These are phyloP conservation scores for Cicer chorassanicum DNA, from an alignment of 306 rosid genomes.

Conservation along the genomic window DNA sequence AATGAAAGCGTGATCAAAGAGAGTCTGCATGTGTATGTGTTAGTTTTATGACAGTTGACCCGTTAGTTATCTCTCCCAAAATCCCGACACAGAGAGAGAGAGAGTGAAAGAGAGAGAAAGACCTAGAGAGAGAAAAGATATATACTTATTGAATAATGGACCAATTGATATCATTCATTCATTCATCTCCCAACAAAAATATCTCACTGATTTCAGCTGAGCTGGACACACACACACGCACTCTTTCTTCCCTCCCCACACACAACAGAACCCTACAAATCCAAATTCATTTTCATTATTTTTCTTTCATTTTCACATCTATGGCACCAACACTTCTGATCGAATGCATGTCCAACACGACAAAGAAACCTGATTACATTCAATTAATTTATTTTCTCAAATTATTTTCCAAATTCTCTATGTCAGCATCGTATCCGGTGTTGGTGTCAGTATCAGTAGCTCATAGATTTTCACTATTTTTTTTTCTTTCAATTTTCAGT, in stretches of 20 bases:
- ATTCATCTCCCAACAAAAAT: slow-evolving; percentile 30
- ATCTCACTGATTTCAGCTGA: slow-evolving; percentile 63
- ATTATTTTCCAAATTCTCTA: no score
- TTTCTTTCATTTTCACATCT: not conserved
- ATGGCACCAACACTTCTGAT: no score
- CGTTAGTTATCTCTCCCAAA: slow-evolving; percentile 64
- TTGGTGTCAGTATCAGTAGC: no score
- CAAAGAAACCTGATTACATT: no score
- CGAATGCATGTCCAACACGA: no score
- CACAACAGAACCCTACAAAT: not conserved
- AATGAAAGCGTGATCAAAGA: slow-evolving; percentile 66
- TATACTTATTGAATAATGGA: slow-evolving; percentile 53
- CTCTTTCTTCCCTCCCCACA: slow-evolving; percentile 25
- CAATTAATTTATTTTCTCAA: no score
- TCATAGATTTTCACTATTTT: not conserved
- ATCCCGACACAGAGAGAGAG: slow-evolving; percentile 71
- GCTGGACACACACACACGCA: slow-evolving; percentile 50
- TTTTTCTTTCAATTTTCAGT: not conserved
- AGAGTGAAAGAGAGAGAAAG: slow-evolving; percentile 57
- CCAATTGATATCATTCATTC: slow-evolving; percentile 52
- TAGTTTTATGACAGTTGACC: slow-evolving; percentile 78
- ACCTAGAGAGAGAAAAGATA: slow-evolving; percentile 41
- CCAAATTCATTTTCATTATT: not conserved
- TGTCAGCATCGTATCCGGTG: no score
- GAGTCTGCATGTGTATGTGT: slow-evolving; percentile 60